Percentiles rank a stretch among this genome's conserved stretches.
phyloP scores from a whole-genome alignment of 2,329 filamentous ascomycete species.

The Phialophora macrospora region DNA sequence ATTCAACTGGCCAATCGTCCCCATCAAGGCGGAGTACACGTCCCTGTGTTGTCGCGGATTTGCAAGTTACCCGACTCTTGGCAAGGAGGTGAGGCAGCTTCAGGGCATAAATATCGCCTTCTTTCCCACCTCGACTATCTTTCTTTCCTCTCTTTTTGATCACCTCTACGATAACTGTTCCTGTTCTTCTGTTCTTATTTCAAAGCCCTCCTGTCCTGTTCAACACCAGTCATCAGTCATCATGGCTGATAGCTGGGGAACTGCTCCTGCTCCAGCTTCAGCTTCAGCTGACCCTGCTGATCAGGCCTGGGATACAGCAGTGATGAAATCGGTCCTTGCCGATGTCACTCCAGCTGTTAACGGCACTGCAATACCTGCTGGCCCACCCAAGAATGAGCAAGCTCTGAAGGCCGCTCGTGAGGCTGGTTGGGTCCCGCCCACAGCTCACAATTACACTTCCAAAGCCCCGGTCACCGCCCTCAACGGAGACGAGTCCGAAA shows the following conservation, averaged over 20 bases:
- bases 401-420: constrained; percentile 22
- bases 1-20: constrained; percentile 6
- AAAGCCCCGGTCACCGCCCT: constrained; percentile 13
- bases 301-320: constrained; percentile 23
- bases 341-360: constrained; percentile 20
- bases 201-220: neutral
- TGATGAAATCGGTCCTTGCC: constrained; percentile 21
- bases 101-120: constrained; percentile 11
- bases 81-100: neutral
- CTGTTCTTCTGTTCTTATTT: constrained; percentile 4
- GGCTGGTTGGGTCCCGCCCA: constrained; percentile 32
- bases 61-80: neutral
- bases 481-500: constrained; percentile 9
- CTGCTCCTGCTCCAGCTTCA: neutral
- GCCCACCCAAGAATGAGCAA: constrained; percentile 21
- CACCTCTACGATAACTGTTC: constrained; percentile 7
- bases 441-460: constrained; percentile 30
- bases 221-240: neutral
- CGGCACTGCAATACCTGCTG: constrained; percentile 6
- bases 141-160: constrained; percentile 2
- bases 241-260: neutral
- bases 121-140: constrained; percentile 9
- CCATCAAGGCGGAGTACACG: neutral
- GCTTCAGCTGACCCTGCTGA: constrained; percentile 4
- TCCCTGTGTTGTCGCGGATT: neutral